These are phyloP conservation scores for Cicer pinnatifidum DNA, from an alignment of 306 rosid genomes.

Conservation along the genomic window DNA sequence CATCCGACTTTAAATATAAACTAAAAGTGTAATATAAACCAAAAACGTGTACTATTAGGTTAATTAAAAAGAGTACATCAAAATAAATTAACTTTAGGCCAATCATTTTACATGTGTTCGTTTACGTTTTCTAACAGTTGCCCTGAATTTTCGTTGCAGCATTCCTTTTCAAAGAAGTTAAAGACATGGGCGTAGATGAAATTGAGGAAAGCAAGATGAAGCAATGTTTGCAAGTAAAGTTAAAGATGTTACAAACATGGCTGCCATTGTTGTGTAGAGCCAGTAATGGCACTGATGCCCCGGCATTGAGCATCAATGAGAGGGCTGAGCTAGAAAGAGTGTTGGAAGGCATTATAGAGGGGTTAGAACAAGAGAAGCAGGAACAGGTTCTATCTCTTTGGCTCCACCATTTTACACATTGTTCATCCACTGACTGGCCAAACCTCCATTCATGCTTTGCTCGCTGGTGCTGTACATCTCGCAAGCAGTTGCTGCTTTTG, in stretches of 20 bases:
- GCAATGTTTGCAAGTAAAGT: constrained; percentile 48
- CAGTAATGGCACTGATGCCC: constrained; percentile 66
- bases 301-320: constrained; percentile 58
- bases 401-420: constrained; percentile 79
- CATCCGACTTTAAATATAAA: no score
- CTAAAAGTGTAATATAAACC: no score
- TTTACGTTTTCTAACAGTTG: constrained; percentile 9
- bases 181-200: constrained; percentile 50
- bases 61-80: background rate
- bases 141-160: constrained; percentile 48
- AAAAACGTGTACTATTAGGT: no score
- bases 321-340: constrained; percentile 61
- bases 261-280: constrained; percentile 77
- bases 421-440: constrained; percentile 80
- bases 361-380: constrained; percentile 56
- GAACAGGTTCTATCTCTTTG: constrained; percentile 73
- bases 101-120: background rate
- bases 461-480: constrained; percentile 70
- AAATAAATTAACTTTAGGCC: background rate
- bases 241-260: constrained; percentile 73
- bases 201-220: constrained; percentile 48
- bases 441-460: constrained; percentile 68
- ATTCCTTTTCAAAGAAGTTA: constrained; percentile 68
- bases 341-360: constrained; percentile 59
- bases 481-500: constrained; percentile 56